Conservation (phyloP, 1,284 basidiomycete species). For the Fomes fomentarius region DNA sequence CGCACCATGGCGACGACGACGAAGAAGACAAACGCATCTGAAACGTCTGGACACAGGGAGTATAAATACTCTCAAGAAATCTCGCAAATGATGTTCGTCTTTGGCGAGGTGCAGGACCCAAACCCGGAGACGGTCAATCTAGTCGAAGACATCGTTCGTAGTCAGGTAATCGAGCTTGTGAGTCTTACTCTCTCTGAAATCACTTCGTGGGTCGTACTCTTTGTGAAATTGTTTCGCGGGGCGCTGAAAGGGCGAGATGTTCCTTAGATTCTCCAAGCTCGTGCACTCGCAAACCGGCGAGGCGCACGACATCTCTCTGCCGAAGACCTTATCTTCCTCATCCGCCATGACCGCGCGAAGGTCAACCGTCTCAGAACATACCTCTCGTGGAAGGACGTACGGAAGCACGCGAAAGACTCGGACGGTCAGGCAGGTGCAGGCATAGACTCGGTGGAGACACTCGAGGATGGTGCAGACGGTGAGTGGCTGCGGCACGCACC, state of each 20-base stretch:
- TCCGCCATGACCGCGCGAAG: slow-evolving; percentile 93
- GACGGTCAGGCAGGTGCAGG: slow-evolving; percentile 78
- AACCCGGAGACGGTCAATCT: slow-evolving; percentile 86
- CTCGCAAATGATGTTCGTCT: slow-evolving; percentile 95
- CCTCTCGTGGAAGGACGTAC: slow-evolving; percentile 97
- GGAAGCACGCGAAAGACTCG: slow-evolving; percentile 92
- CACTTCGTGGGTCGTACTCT: slow-evolving; percentile 25
- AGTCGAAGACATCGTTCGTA: slow-evolving; percentile 95
- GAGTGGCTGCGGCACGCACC: slow-evolving; percentile 1
- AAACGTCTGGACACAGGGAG: slow-evolving; percentile 39
- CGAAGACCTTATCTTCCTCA: slow-evolving; percentile 96
- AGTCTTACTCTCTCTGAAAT: slow-evolving; percentile 43
- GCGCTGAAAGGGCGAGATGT: background rate
- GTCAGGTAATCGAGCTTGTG: slow-evolving; percentile 93
- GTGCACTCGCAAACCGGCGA: slow-evolving; percentile 80
- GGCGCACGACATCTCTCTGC: slow-evolving; percentile 86
- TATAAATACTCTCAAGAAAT: slow-evolving; percentile 83
- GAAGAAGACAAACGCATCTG: slow-evolving; percentile 24
- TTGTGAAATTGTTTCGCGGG: background rate
- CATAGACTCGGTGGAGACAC: slow-evolving; percentile 77
- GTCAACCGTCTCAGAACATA: slow-evolving; percentile 94
- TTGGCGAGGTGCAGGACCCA: slow-evolving; percentile 93
- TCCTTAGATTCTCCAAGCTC: slow-evolving; percentile 86
- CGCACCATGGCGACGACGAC: slow-evolving; percentile 24
- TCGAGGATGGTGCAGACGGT: slow-evolving; percentile 82